Base-by-base conservation (phyloP, 106 monocot species). In the Acanthochlamys bracteata region DNA sequence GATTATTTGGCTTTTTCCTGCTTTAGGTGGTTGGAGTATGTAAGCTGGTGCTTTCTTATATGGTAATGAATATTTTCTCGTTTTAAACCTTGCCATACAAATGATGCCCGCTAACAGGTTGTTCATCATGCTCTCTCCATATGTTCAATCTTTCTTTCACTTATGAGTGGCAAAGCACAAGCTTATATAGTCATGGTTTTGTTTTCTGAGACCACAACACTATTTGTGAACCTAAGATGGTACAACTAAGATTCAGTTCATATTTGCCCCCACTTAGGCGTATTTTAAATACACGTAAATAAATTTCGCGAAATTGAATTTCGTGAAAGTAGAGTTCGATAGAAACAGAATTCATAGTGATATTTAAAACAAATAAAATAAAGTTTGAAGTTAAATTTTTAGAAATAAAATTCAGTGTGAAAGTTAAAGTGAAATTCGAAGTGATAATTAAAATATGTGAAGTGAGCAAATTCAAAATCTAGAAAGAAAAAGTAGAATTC, bases 1-100 rank as follows among this genome's bases (percentile, higher is more conserved):
- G 94, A 94, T 94, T 55, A 67, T 94, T 47, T 78, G 81, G 83
- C 61, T 72, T 66, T 90, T 86, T 64, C 89, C 94, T 65, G 65
- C 78, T 53, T 72, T 94, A 71, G 94, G 94, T 45, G 94, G 94
- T 66, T 69, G 74, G 94, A 94, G 70, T 94, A 90, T 78, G 94
- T 94, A 14, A 25, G 13, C 26, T 59, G 24, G 24, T 13, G 24
- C 2, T 24, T 59, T n/a, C n/a, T n/a, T 13, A 42, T n/a, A 16
- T 62, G n/a, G 8, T 42, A 20, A 40, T 41, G 24, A 20, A 66
- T 49, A 3, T 4, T 49, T 49, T 49, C 49, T 49, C n/a, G 43
- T 46, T 57, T 40, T 55, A 20, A 3, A 3, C 33, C 33, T 6
- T 33, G 33, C 33, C 33, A 33, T 33, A 33, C 6, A n/a, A n/a